Percentiles rank a stretch among this genome's conserved stretches.
phyloP scores from a whole-genome alignment of 2,329 filamentous ascomycete species.

The Uncinocarpus reesii region DNA sequence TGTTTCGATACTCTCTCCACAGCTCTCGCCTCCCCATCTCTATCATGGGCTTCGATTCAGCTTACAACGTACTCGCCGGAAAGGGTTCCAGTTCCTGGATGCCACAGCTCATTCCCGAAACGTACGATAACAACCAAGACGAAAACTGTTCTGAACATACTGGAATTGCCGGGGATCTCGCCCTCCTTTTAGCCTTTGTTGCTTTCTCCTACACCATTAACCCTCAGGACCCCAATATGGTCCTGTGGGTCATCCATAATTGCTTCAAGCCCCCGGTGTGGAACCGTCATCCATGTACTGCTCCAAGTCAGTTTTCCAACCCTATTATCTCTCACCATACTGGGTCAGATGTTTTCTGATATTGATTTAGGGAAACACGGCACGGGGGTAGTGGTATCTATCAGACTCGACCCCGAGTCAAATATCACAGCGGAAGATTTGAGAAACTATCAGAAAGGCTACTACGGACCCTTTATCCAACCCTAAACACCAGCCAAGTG shows the following conservation, averaged over 20 bases:
- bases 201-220: constrained; percentile 17
- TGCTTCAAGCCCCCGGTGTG: constrained; percentile 18
- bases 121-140: constrained; percentile 13
- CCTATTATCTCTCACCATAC: no score
- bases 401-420: constrained; percentile 11
- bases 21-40: constrained; percentile 10
- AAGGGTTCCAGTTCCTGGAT: constrained; percentile 17
- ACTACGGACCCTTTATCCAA: constrained; percentile 13
- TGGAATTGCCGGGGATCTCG: constrained; percentile 18
- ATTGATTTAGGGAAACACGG: constrained; percentile 10
- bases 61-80: constrained; percentile 17
- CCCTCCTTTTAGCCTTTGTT: constrained; percentile 20
- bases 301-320: constrained; percentile 17
- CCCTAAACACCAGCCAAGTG: not conserved
- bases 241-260: constrained; percentile 4
- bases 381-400: constrained; percentile 14
- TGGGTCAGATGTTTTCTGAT: not conserved
- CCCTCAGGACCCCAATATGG: not conserved
- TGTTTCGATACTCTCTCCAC: constrained; percentile 9
- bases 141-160: not conserved
- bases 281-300: constrained; percentile 10
- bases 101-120: constrained; percentile 18
- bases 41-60: constrained; percentile 13
- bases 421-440: constrained; percentile 1
- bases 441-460: constrained; percentile 5